Conservation (phyloP, 1,284 basidiomycete species). For the Leccinum variabile region DNA sequence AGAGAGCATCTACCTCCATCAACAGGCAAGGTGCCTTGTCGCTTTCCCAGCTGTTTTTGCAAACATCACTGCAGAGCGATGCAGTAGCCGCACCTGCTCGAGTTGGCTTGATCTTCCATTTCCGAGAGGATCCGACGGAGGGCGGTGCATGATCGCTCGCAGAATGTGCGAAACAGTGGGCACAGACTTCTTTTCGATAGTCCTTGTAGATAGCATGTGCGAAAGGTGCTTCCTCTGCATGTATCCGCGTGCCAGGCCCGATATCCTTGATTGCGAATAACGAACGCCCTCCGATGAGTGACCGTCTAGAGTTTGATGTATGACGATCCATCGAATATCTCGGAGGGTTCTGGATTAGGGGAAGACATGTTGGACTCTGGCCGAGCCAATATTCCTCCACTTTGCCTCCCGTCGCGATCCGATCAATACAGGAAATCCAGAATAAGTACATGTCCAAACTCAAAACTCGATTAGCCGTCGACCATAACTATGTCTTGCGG, state of each 20-base stretch:
- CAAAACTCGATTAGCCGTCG: background rate
- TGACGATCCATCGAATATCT: conserved; percentile 3
- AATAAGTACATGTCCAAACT: background rate
- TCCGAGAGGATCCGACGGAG: conserved; percentile 23
- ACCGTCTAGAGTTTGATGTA: conserved; percentile 35
- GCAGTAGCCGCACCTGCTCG: conserved; percentile 39
- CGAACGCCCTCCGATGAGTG: conserved; percentile 50
- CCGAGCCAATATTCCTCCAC: background rate
- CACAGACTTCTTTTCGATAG: conserved; percentile 65
- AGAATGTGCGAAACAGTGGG: conserved; percentile 60
- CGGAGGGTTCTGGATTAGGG: background rate
- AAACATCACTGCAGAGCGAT: conserved; percentile 55
- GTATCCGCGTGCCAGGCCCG: conserved; percentile 42
- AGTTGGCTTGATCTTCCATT: conserved; percentile 45
- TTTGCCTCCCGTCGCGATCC: background rate
- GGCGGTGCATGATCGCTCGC: conserved; percentile 39
- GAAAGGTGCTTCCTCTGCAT: conserved; percentile 45
- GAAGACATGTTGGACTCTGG: conserved; percentile 14
- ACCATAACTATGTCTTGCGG: conserved; percentile 12
- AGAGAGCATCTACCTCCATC: conserved; percentile 33
- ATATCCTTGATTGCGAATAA: conserved; percentile 47
- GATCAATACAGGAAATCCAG: conserved; percentile 1
- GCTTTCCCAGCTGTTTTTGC: conserved; percentile 45
- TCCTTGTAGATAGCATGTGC: conserved; percentile 50
- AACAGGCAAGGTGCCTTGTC: conserved; percentile 36